Base-by-base conservation (phyloP, 768 basidiomycete genomes). In the Krasilnikovozyma curviuscula region DNA sequence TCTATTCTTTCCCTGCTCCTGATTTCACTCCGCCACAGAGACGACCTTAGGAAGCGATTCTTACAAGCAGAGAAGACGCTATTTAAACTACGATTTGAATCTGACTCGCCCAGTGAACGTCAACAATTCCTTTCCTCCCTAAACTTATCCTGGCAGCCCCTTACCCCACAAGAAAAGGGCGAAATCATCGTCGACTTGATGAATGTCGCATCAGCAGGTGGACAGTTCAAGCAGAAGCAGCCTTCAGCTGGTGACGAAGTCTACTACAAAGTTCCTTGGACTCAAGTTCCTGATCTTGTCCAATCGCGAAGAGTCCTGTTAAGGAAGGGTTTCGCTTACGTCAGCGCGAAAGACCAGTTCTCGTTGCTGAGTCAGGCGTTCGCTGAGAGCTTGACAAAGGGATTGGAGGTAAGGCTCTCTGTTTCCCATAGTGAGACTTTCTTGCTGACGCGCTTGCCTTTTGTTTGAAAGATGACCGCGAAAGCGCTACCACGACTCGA, bases 181-280 rank as follows among this genome's bases (percentile, higher is more conserved):
- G 57, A 58, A 42, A 69, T 76, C 40, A 54, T 58, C 1, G 58
- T 59, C 0, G 69, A 82, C 43, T 65, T 93, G 3, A 50, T 62
- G 29, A 68, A 70, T 0, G 71, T 70, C 38, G 72, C 71, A 54
- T 63, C 65, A 28, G 6, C 12, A 21, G 9, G n/a, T 27, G 28
- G 34, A 35, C 6, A 29, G 34, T 28, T 6, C 32, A 5, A 16
- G 18, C n/a, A 32, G 25, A 13, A 3, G 1, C n/a, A n/a, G n/a
- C n/a, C n/a, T n/a, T n/a, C n/a, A n/a, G n/a, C n/a, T n/a, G n/a
- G n/a, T n/a, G 52, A 58, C 18, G 78, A 82, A 56, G 74, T 65
- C 35, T 91, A 76, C 67, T 79, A 77, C 69, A 93, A 91, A 69
- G 88, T 95, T n/a, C 78, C 74, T 63, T 98, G 93, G 93, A 88